These are phyloP conservation scores for Petrea volubilis DNA, from an alignment of 257 asterid species.

Conservation along the genomic window DNA sequence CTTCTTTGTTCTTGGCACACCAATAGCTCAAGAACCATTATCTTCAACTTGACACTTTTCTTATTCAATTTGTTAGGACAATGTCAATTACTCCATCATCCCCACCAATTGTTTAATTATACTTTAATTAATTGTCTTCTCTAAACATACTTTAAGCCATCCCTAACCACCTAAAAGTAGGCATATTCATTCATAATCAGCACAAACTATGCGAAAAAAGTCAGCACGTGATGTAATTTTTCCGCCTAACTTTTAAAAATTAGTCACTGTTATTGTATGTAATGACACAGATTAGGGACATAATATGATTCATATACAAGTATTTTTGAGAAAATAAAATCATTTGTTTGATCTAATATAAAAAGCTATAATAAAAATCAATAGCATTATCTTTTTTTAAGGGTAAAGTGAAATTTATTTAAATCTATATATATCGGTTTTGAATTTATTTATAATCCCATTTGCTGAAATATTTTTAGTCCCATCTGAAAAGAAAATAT, in stretches of 20 bases:
- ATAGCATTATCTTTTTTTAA: too few relatives aligned
- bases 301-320: not conserved
- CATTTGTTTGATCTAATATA: too few relatives aligned
- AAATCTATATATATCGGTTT: too few relatives aligned
- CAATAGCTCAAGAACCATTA: constrained; percentile 19
- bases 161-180: not conserved
- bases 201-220: not conserved
- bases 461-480: not conserved
- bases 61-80: constrained; percentile 6
- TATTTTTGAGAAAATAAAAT: not conserved
- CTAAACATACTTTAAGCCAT: not conserved
- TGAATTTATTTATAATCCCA: not conserved
- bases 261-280: not conserved
- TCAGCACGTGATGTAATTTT: not conserved
- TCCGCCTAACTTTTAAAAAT: not conserved
- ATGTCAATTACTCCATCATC: not conserved
- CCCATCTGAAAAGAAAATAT: not conserved
- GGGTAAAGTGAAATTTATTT: too few relatives aligned
- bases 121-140: constrained; percentile 17
- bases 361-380: too few relatives aligned
- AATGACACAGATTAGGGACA: not conserved
- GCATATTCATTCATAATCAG: constrained; percentile 19
- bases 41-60: not conserved
- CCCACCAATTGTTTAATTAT: constrained; percentile 18
- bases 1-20: constrained; percentile 9